Evolutionary conservation across 805 yeast genomes (phyloP).

Genomic region (Kuraishia piskuri): DNA sequence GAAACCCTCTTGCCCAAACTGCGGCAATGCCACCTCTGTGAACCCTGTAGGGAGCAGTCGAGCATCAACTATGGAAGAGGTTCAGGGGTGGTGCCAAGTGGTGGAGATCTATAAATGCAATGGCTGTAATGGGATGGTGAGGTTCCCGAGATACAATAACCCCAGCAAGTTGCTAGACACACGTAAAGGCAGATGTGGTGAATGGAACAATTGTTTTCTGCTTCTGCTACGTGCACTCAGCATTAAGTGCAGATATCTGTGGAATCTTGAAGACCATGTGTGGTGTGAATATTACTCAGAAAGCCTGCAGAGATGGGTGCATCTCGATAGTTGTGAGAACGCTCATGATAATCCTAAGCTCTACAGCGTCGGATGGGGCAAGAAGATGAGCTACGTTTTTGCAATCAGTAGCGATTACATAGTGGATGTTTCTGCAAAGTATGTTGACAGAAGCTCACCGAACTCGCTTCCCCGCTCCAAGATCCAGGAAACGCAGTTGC

Average conservation of each 20-base stretch:
- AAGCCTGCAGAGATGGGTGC: slow-evolving; percentile 65
- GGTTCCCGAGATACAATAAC: slow-evolving; percentile 75
- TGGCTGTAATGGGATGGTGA: slow-evolving; percentile 33
- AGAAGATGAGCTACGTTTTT: slow-evolving; percentile 81
- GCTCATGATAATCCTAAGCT: slow-evolving; percentile 75
- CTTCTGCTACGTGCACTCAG: slow-evolving; percentile 62
- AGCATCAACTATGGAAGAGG: slow-evolving; percentile 37
- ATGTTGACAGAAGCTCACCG: slow-evolving; percentile 33
- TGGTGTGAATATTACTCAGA: slow-evolving; percentile 87
- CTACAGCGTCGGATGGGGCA: slow-evolving; percentile 85
- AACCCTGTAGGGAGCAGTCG: slow-evolving; percentile 24
- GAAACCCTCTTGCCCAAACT: slow-evolving; percentile 48
- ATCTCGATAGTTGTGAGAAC: slow-evolving; percentile 82
- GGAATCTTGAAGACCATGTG: slow-evolving; percentile 92
- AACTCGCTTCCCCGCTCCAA: slow-evolving; percentile 38
- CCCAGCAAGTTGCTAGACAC: slow-evolving; percentile 53
- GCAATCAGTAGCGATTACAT: slow-evolving; percentile 59
- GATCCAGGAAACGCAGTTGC: slow-evolving; percentile 31
- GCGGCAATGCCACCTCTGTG: slow-evolving; percentile 36
- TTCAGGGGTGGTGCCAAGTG: slow-evolving; percentile 39
- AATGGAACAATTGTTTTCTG: slow-evolving; percentile 85
- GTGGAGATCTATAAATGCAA: slow-evolving; percentile 62
- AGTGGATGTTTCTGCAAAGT: slow-evolving; percentile 62
- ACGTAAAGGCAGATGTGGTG: slow-evolving; percentile 84
- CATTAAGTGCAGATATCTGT: slow-evolving; percentile 57